Base-by-base conservation (phyloP, 1,284 basidiomycete species). In the Chalciporus sp. region DNA sequence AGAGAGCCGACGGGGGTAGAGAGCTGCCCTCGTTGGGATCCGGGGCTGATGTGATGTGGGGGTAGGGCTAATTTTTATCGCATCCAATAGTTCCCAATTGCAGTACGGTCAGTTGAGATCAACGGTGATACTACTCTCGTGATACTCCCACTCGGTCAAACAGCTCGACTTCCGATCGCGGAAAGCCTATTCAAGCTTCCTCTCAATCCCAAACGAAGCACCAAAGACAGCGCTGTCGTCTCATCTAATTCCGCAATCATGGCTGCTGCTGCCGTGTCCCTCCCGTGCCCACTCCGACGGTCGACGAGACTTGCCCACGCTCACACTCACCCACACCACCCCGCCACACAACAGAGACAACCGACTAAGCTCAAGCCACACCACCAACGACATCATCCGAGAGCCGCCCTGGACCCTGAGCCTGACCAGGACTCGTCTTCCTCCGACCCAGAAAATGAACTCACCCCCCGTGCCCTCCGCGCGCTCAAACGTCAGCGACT, bases 401-500 rank as follows among this genome's bases (percentile, higher is more conserved):
- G 42, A 35, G 39, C 51, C 16, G 6, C 31, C 9, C 43, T 47
- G 29, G 52, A 63, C 33, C 53, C 49, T 23, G 63, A 68, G 40
- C 48, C 44, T 42, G 58, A 69, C 31, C 49, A 53, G 31, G 67
- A 68, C 49, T 51, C 49, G 0, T 63, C 63, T 26, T 62, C 59
- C 5, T 55, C 52, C 8, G 66, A 69, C 49, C 51, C 45, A 11
- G 65, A 66, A 42, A 68, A 71, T 66, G 69, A 68, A 31, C 66
- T 68, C 52, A 68, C 68, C 0, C 67, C 69, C 40, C 66, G 67
- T 49, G 69, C 69, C 2, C 69, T 71, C 37, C 70, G 67, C 35
- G 69, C 67, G 0, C 68, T 71, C 58, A 71, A 68, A 19, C 67
- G 69, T 4, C 68, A 60, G 17, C 68, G 69, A 0, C 68, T 66